Base-by-base conservation (phyloP, 495 filamentous ascomycete genomes). In the Podospora tetraspora region DNA sequence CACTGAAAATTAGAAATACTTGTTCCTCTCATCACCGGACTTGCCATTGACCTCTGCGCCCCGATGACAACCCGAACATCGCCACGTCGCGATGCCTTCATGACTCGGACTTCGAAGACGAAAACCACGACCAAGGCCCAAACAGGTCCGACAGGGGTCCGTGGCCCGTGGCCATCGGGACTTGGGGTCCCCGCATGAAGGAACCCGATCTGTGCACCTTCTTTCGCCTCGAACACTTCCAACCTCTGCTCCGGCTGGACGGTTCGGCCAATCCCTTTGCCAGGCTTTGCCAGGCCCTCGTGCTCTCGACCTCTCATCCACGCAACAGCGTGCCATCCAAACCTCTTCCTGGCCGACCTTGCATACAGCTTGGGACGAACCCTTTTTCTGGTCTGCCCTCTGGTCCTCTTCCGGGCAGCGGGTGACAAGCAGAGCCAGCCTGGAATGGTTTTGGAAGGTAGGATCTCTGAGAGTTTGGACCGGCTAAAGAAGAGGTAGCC, bases 141-240 rank as follows among this genome's bases (percentile, higher is more conserved):
- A 52, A 52, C 43, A n/a, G 43, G 19, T 9, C 43, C 19, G 16
- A 8, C 19, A 52, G 43, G 43, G 43, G 43, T 52, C 43, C 6
- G 43, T 52, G 43, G 43, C 16, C 43, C 24, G 22, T 60, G 52
- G 11, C 3, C 19, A 37, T 64, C 61, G 67, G 64, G 64, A 22
- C 4, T 25, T 67, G 69, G 59, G 21, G 23, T 37, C 65, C 68
- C 68, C 69, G 69, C 69, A 70, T 70, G 69, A 70, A 64, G 59
- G 52, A 59, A 60, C 22, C 58, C 22, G 64, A 70, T 68, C 69
- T 64, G 69, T 67, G 61, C 69, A 61, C 65, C 65, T 32, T 27
- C 61, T 23, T 56, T 56, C 13, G 27, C 32, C 21, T 63, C 62
- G 43, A 52, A 52, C 43, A n/a, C 43, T 52, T 52, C 43, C 43